A percentile compares a stretch with the other conserved stretches of the same genome.
These are phyloP conservation scores for Microthlaspi erraticum DNA, from an alignment of 345 rosid species.

Conservation along the genomic window DNA sequence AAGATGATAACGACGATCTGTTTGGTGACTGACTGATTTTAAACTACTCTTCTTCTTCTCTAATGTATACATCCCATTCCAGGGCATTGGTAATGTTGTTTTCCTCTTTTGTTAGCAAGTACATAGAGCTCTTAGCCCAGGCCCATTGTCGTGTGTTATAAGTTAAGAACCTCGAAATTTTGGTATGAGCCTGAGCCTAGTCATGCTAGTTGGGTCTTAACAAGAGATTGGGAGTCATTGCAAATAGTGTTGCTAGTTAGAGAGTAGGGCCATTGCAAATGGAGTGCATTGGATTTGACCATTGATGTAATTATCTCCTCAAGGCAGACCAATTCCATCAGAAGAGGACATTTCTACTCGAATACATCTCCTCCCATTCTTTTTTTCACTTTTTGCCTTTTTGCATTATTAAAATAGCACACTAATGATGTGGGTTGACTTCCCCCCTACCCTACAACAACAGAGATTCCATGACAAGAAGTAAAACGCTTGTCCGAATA, in stretches of 20 bases:
- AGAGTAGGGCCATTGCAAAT: conserved; percentile 37
- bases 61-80: conserved; percentile 17
- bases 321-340: conserved; percentile 44
- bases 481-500: conserved; percentile 31
- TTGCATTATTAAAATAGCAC: conserved; percentile 44
- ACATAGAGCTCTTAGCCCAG: conserved; percentile 32
- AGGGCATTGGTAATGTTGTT: conserved; percentile 30
- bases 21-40: conserved; percentile 69
- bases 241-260: conserved; percentile 25
- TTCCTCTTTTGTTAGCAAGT: conserved; percentile 24
- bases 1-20: conserved; percentile 75
- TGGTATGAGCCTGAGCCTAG: conserved; percentile 4
- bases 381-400: conserved; percentile 29
- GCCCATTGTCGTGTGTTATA: conserved; percentile 35
- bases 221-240: conserved; percentile 18
- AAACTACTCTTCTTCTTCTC: conserved; percentile 9
- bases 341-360: conserved; percentile 39
- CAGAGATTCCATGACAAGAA: conserved; percentile 39
- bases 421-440: conserved; percentile 49
- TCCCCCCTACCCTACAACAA: conserved; percentile 34
- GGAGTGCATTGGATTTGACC: conserved; percentile 40
- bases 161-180: conserved; percentile 3
- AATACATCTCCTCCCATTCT: conserved; percentile 35
- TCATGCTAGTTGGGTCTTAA: conserved; percentile 24
- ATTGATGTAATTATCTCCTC: conserved; percentile 28